Evolutionary conservation across 495 filamentous ascomycete species (phyloP).

Genomic region (Daldinia concentrica): DNA sequence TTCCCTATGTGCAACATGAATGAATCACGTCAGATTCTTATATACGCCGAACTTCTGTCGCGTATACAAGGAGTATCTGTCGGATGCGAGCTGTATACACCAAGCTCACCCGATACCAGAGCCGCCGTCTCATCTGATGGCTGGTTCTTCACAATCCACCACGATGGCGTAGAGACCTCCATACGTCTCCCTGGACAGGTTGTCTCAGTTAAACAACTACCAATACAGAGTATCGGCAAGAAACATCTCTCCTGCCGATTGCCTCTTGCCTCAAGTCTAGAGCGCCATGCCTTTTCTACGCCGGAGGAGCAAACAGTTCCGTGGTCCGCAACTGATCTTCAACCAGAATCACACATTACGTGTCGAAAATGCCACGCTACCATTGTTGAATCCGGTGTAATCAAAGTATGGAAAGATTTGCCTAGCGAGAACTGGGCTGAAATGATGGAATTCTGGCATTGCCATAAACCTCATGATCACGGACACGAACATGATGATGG

Average conservation of each 20-base stretch:
- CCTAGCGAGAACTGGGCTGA: constrained; percentile 98
- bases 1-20: constrained; percentile 43
- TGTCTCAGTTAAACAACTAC: constrained; percentile 48
- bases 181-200: constrained; percentile 75
- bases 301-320: constrained; percentile 56
- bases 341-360: constrained; percentile 59
- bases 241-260: constrained; percentile 75
- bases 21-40: constrained; percentile 48
- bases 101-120: constrained; percentile 56
- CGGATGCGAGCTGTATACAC: constrained; percentile 69
- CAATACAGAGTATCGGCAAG: constrained; percentile 45
- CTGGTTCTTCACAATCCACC: constrained; percentile 60
- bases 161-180: constrained; percentile 61
- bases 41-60: constrained; percentile 88
- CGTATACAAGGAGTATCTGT: constrained; percentile 88
- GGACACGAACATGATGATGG: constrained; percentile 54
- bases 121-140: constrained; percentile 62
- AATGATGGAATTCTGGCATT: constrained; percentile 99
- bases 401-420: constrained; percentile 87
- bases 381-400: constrained; percentile 53
- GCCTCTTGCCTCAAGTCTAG: constrained; percentile 51
- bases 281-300: constrained; percentile 1
- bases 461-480: constrained; percentile 81
- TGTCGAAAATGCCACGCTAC: constrained; percentile 69
- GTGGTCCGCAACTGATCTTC: constrained; percentile 77